Evolutionary conservation across 768 basidiomycete species (phyloP).

Genomic region (Phylloporus arenicola): DNA sequence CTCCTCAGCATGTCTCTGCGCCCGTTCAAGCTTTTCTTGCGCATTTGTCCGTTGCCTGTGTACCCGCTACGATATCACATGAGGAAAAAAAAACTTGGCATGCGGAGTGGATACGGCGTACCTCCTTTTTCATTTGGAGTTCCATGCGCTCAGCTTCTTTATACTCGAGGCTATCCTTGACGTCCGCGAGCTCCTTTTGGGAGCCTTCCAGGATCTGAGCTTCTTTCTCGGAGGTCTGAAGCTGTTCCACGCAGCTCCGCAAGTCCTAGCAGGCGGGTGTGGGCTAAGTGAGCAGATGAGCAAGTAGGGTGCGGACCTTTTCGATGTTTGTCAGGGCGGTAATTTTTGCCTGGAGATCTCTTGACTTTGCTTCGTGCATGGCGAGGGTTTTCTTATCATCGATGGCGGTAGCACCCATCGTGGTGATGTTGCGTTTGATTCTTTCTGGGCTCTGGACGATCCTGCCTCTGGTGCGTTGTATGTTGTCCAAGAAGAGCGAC

Average conservation of each 20-base stretch:
- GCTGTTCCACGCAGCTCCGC: conserved; percentile 64
- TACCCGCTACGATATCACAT: conserved; percentile 52
- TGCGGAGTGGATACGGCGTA: conserved; percentile 22
- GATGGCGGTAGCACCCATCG: conserved; percentile 62
- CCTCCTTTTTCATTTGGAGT: conserved; percentile 64
- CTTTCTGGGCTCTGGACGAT: conserved; percentile 92
- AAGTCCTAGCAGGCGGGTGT: conserved; percentile 48
- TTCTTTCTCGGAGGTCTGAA: conserved; percentile 71
- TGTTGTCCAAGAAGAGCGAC: conserved; percentile 51
- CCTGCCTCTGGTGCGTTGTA: conserved; percentile 59
- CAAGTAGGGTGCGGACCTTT: conserved; percentile 43
- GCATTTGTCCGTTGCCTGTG: conserved; percentile 77
- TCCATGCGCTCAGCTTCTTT: conserved; percentile 74
- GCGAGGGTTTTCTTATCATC: conserved; percentile 68
- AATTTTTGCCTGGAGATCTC: conserved; percentile 74
- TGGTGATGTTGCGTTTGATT: conserved; percentile 72
- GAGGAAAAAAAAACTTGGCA: background rate
- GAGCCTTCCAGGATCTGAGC: conserved; percentile 54
- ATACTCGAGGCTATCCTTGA: conserved; percentile 62
- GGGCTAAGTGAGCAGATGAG: background rate
- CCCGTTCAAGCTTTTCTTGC: conserved; percentile 73
- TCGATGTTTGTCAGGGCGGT: conserved; percentile 68
- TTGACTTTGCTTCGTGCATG: conserved; percentile 63
- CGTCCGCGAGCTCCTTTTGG: conserved; percentile 62
- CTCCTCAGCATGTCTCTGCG: conserved; percentile 75